Evolutionary conservation across 2,329 filamentous ascomycete species (phyloP).

Genomic region (Cordyceps javanica): DNA sequence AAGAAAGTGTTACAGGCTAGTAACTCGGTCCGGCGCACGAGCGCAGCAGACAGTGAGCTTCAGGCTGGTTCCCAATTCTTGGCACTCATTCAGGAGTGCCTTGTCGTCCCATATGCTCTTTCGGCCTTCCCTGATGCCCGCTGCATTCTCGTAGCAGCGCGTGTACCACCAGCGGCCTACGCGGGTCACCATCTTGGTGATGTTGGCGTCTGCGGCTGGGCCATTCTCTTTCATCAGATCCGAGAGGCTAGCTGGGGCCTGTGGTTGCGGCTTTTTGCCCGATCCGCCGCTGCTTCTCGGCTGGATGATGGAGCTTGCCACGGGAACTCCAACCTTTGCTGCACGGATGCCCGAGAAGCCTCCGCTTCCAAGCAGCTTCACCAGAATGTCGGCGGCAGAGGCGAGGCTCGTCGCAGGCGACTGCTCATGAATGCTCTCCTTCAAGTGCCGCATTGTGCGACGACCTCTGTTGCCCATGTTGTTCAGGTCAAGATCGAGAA

Average conservation of each 20-base stretch:
- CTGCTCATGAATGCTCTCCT: conserved; percentile 59
- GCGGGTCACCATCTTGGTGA: conserved; percentile 85
- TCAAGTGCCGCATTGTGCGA: conserved; percentile 62
- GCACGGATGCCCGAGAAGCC: conserved; percentile 69
- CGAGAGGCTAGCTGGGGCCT: conserved; percentile 51
- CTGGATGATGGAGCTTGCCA: conserved; percentile 46
- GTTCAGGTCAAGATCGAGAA: conserved; percentile 73
- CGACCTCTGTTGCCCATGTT: conserved; percentile 72
- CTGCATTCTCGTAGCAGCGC: conserved; percentile 75
- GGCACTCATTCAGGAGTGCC: conserved; percentile 73
- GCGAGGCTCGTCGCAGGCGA: conserved; percentile 56
- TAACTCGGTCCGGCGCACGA: conserved; percentile 62
- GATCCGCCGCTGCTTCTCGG: conserved; percentile 17
- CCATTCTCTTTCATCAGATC: conserved; percentile 68
- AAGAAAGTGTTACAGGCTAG: conserved; percentile 31
- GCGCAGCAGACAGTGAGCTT: conserved; percentile 89
- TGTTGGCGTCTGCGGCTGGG: conserved; percentile 71
- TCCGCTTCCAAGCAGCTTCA: conserved; percentile 60
- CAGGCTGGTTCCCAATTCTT: conserved; percentile 78
- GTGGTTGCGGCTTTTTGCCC: conserved; percentile 22
- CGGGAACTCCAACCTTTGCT: conserved; percentile 72
- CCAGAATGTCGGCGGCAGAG: conserved; percentile 53
- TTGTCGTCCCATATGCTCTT: conserved; percentile 73
- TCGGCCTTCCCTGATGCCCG: conserved; percentile 35
- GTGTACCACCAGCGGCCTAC: conserved; percentile 97